Evolutionary conservation across 1,284 basidiomycete species (phyloP), one percentile per base, ranked within the genome.

Genomic region (Irpex sp.): DNA sequence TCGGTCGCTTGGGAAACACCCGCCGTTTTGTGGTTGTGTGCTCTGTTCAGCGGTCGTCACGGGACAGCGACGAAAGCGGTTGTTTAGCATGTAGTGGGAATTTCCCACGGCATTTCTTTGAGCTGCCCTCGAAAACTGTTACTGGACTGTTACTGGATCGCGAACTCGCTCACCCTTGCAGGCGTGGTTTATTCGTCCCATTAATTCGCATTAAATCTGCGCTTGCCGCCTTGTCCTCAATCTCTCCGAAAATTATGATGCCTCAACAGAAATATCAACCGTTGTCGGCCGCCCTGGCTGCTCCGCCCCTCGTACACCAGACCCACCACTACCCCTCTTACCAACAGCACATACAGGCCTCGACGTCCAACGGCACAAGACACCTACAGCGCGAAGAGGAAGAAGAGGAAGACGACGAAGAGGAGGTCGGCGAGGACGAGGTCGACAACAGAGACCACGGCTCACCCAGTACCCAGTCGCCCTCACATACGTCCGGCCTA

Each of bases 181-280:
- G 54, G 59, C 60, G 66, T 57, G 54, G 56, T 62, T 68, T 64
- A 59, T 59, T 62, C 52, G 15, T 49, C 54, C 40, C 57, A 47
- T 48, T 66, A 52, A 70, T 69, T 69, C 71, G 62, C 57, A 47
- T 48, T 66, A 52, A 70, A 70, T 69, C 71, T 63, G 69, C 66
- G 69, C 67, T 72, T 65, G 69, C 69, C 66, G 66, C 61, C 58
- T 60, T 49, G 58, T 61, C 57, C 47, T 59, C 59, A 64, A 60
- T 64, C 62, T 61, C 66, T 64, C 64, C 62, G 70, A 72, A 68
- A 67, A 71, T 69, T 66, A 70, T 69, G 66, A 90, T 89, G 88
- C 88, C 89, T 76, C 88, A 89, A 62, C 89, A 91, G 73, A 85
- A 89, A 71, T 91, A 91, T 77, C 88, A 90, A 67, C 87, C 89